These are phyloP conservation scores for Scenedesmus sp. DNA, from an alignment of 163 green algal genomes.

Conservation along the genomic window DNA sequence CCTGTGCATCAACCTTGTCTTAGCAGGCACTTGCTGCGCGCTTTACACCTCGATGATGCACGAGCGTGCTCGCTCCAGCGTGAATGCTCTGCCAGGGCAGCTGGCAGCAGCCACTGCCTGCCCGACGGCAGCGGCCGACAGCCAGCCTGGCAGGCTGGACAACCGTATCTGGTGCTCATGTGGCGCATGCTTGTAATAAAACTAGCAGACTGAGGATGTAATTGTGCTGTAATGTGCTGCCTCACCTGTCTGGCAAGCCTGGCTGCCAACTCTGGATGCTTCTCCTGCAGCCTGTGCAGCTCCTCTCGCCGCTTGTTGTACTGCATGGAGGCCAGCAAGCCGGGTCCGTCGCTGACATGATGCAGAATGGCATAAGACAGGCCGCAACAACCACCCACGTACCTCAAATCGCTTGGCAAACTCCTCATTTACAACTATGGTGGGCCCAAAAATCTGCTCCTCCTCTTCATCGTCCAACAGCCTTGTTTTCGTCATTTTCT, in stretches of 20 bases:
- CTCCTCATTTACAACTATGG: conserved; percentile 77
- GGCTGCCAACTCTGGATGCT: conserved; percentile 83
- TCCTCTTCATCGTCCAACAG: conserved; percentile 68
- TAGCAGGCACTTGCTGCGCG: neutral
- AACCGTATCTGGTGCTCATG: neutral
- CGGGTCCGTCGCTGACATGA: neutral
- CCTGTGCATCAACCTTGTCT: neutral
- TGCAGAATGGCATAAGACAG: neutral
- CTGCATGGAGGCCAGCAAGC: conserved; percentile 66
- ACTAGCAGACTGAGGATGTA: too few species aligned
- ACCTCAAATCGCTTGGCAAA: conserved; percentile 84
- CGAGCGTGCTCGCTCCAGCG: too few species aligned
- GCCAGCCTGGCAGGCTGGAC: too few species aligned
- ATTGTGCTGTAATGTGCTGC: neutral
- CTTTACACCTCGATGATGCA: neutral
- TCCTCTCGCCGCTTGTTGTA: conserved; percentile 94
- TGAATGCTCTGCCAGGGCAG: too few species aligned
- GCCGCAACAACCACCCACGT: neutral
- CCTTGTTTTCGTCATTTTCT: neutral
- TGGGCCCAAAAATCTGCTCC: conserved; percentile 7
- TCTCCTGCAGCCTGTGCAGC: conserved; percentile 89
- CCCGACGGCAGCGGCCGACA: too few species aligned
- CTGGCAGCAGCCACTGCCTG: too few species aligned
- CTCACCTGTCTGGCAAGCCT: conserved; percentile 50
- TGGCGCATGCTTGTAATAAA: neutral